Base-by-base conservation (phyloP, 106 monocot species). In the Platanthera zijinensis region DNA sequence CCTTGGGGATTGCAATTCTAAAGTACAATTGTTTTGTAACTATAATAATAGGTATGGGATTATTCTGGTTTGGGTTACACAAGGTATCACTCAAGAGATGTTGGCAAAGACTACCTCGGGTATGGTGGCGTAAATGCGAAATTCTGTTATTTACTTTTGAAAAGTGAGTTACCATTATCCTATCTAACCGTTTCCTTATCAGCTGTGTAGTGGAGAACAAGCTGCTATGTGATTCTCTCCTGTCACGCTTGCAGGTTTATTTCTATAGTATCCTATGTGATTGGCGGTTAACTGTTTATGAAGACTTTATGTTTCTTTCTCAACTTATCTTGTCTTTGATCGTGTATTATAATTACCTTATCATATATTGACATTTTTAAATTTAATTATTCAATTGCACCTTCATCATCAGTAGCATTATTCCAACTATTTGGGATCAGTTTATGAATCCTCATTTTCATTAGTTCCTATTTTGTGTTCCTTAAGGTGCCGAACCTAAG, bases 161-260 rank as follows among this genome's bases (percentile, higher is more conserved):
- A 66, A 66, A 39, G n/a, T 70, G 6, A 6, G 14, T 70, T 70
- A 7, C 17, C 10, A 6, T 6, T 18, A 47, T 15, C 48, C n/a
- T 14, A 6, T 69, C 45, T 39, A 11, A 8, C 4, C n/a, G 15
- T 6, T 53, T 6, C 4, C 62, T 7, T 66, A 30, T 18, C 22
- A 99, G 99, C 73, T 99, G 99, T 30, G 92, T 99, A 46, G 99
- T 94, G 88, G 99, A 99, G 79, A 99, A 99, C 79, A 99, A 90
- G 69, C 92, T 99, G 84, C 91, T 99, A 17, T 90, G 86, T 69
- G 82, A 85, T 76, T 90, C 94, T 80, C 99, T 99, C 52, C 78
- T 90, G 63, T 83, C 85, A 74, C 69, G 80, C 52, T 81, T 99
- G 68, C 94, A 92, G 99, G 99, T 94, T 45, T 52, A 69, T 49